Base-by-base conservation (phyloP, 2,329 filamentous ascomycete species). In the Tolypocladium nubicola region DNA sequence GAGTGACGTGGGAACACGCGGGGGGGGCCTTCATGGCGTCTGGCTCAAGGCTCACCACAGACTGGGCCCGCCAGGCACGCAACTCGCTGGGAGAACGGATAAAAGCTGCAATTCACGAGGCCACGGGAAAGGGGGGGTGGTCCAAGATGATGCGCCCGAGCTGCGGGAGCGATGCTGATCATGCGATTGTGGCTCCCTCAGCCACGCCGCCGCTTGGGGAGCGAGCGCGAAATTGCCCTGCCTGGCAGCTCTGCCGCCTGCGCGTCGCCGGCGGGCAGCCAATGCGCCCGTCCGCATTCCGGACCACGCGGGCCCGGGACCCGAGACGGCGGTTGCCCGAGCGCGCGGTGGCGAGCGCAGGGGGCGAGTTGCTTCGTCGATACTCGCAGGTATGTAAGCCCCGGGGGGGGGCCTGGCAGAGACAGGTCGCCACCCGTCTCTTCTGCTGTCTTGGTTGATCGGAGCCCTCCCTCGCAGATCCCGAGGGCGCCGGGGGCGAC, bases 101-200 rank as follows among this genome's bases (percentile, higher is more conserved):
- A 30, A 1, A n/a, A 50, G 2, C 16, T 19, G 16, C 16, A 40
- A n/a, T 6, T 45, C 30, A 26, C 26, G 2, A 50, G 30, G 9
- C 47, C 47, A 19, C 47, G 47, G 47, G 4, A 13, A 33, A 35
- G 6, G 19, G 9, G 9, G 47, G 45, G 45, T 11, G 43, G 13
- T 6, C 6, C 7, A 14, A 2, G 4, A 33, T 33, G 26, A 33
- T 45, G 40, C 21, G 40, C 33, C 38, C 21, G 45, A 19, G n/a
- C 49, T 33, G 55, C 55, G 50, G 55, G 55, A 57, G 40, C 30
- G 40, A 53, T 41, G 55, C 40, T 53, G 50, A 57, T 57, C 49
- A 39, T 53, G 45, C 55, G 55, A 56, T 56, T n/a, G 41, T 23
- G 41, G 19, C 39, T 35, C 30, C 26, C 7, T 37, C 6, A 9